phyloP scores from a whole-genome alignment of 257 asterid genomes.

The Lycium barbarum region DNA sequence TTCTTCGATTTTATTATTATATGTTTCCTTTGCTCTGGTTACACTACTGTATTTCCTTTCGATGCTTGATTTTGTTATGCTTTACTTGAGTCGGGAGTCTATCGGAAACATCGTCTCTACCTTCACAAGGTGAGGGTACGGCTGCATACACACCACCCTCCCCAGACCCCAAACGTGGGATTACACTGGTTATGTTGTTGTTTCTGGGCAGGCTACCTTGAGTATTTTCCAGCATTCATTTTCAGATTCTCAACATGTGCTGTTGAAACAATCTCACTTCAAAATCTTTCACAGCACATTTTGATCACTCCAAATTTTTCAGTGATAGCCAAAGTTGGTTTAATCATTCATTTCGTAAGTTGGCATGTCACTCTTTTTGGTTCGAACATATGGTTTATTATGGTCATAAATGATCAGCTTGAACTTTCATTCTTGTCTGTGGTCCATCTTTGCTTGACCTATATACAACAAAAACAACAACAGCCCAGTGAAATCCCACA shows the following conservation, averaged over 20 bases:
- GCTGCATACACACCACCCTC: too few species aligned
- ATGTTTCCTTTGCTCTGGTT: too few species aligned
- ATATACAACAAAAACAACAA: too few species aligned
- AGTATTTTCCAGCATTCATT: not conserved
- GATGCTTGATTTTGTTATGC: too few species aligned
- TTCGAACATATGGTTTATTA: not conserved
- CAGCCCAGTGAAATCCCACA: too few species aligned
- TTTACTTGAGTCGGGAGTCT: too few species aligned
- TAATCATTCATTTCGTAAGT: not conserved
- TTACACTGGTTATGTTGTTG: too few species aligned
- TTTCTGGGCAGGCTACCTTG: not conserved
- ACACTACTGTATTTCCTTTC: too few species aligned
- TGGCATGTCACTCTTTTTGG: not conserved
- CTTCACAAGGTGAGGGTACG: too few species aligned
- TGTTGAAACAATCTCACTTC: not conserved
- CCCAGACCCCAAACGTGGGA: too few species aligned
- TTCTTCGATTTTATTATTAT: too few species aligned
- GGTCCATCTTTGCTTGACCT: not conserved
- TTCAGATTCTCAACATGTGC: not conserved
- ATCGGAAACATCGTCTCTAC: too few species aligned
- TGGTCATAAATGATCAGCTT: not conserved
- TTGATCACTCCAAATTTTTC: not conserved
- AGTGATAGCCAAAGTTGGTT: not conserved
- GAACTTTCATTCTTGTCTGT: not conserved
- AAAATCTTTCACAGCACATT: not conserved